phyloP scores from a whole-genome alignment of 148 eudicot genomes.

The Arctostaphylos glauca region DNA sequence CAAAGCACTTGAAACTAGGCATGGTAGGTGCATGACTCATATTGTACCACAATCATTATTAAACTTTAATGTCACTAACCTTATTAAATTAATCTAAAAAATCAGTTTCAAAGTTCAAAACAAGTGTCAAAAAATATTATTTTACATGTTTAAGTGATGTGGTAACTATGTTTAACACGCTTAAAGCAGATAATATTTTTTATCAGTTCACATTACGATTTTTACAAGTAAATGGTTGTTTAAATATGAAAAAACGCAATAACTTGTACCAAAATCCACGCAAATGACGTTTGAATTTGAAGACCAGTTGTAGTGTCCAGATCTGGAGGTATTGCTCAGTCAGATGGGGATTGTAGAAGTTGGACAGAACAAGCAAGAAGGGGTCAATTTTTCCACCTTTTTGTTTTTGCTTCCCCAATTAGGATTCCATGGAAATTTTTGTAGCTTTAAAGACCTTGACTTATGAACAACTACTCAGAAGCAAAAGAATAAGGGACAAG shows the following conservation, averaged over 20 bases:
- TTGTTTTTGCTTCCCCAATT: neutral
- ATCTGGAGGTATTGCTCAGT: constrained; percentile 9
- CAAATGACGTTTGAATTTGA: neutral
- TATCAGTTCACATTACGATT: neutral
- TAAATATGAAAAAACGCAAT: neutral
- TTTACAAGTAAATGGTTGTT: neutral
- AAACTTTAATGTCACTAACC: neutral
- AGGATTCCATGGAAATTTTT: neutral
- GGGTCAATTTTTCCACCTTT: neutral
- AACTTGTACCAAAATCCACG: neutral
- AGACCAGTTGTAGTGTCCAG: neutral
- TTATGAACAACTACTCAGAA: neutral
- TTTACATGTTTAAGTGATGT: too few species aligned
- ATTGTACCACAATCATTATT: neutral
- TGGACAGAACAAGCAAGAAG: neutral
- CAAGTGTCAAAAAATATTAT: neutral
- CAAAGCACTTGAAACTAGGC: constrained; percentile 1
- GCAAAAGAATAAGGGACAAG: neutral
- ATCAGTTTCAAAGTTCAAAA: neutral
- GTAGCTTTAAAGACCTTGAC: neutral
- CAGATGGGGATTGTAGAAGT: neutral
- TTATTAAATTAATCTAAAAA: neutral
- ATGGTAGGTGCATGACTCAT: neutral
- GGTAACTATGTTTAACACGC: too few species aligned
- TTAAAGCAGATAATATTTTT: too few species aligned